Percentiles rank a stretch among this genome's conserved stretches.
Evolutionary conservation across 2,329 filamentous ascomycete genomes (phyloP).

Genomic region (Penicillium sp.): DNA sequence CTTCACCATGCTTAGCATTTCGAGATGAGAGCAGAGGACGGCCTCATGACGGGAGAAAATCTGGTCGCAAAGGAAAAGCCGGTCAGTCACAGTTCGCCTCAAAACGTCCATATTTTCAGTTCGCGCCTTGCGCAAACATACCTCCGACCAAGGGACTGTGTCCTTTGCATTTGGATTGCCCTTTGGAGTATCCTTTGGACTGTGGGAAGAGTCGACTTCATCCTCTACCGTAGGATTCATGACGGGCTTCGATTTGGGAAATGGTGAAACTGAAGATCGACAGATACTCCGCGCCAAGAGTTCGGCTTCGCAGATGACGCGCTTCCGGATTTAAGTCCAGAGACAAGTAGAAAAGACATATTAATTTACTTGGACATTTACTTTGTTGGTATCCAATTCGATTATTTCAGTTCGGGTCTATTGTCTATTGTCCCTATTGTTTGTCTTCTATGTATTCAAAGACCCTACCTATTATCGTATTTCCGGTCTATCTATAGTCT

Average conservation of each 20-base stretch:
- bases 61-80: conserved; percentile 17
- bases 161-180: neutral
- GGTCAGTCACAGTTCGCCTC: neutral
- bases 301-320: conserved; percentile 1
- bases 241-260: neutral
- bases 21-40: conserved; percentile 38
- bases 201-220: neutral
- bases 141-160: conserved; percentile 19
- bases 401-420: neutral
- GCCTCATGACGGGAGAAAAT: conserved; percentile 41
- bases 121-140: conserved; percentile 9
- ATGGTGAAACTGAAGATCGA: conserved; percentile 15
- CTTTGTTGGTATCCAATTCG: neutral
- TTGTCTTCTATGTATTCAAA: neutral
- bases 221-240: conserved; percentile 7
- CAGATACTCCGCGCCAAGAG: conserved; percentile 24
- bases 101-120: neutral
- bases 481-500: neutral
- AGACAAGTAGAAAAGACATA: neutral
- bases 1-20: conserved; percentile 36
- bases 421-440: neutral
- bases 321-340: neutral
- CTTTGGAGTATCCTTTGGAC: neutral
- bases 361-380: too few species aligned
- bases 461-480: neutral